Evolutionary conservation across 257 asterid genomes (phyloP).

Genomic region (Salvia miltiorrhiza): DNA sequence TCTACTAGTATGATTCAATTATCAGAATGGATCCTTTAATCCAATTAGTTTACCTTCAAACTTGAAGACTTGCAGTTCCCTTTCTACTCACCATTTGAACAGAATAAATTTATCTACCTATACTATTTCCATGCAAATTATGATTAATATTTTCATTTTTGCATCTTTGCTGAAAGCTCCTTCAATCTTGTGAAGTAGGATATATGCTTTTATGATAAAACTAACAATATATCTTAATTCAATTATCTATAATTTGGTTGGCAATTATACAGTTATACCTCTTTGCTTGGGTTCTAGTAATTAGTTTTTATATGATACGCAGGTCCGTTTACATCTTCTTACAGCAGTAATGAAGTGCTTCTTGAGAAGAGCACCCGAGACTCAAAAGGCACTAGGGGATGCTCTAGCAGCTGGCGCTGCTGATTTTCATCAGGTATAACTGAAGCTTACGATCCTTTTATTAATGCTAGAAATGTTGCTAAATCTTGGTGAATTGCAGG

Average conservation of each 20-base stretch:
- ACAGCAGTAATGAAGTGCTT: constrained; percentile 94
- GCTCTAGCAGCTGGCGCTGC: constrained; percentile 94
- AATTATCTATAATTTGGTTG: neutral
- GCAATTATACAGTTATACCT: neutral
- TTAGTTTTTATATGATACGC: constrained; percentile 30
- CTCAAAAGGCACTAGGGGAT: constrained; percentile 85
- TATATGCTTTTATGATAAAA: constrained; percentile 3
- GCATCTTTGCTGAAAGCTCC: neutral
- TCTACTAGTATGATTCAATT: too few species aligned
- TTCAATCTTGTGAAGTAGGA: neutral
- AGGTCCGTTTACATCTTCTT: constrained; percentile 96
- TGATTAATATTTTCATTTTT: neutral
- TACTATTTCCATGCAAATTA: too few species aligned
- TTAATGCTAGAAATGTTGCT: constrained; percentile 23
- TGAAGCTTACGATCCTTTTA: constrained; percentile 11
- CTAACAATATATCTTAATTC: neutral
- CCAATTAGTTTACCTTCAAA: too few species aligned
- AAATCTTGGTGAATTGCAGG: constrained; percentile 55
- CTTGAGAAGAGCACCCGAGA: constrained; percentile 91
- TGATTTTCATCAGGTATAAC: constrained; percentile 93
- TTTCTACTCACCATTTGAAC: too few species aligned
- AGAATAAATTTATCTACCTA: too few species aligned
- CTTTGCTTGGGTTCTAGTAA: constrained; percentile 11
- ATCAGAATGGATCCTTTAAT: too few species aligned
- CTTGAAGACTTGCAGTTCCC: too few species aligned